A percentile compares a stretch with the other conserved stretches of the same genome.
phyloP scores from a whole-genome alignment of 306 rosid genomes.

The Adenanthera pavonina region DNA sequence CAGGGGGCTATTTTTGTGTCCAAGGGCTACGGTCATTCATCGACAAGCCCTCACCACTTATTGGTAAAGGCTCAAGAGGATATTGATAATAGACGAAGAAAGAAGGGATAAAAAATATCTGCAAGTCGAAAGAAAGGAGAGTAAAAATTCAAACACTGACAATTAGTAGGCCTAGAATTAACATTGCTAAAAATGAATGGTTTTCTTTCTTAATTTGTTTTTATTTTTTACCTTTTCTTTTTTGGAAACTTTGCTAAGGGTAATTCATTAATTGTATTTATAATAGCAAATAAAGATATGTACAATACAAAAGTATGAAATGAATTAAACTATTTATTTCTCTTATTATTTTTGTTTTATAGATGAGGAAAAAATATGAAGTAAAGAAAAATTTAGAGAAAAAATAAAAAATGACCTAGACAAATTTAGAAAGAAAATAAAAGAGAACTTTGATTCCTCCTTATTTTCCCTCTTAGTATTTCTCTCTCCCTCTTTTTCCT shows the following conservation, averaged over 20 bases:
- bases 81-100: neutral
- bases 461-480: neutral
- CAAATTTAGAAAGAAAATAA: too few species aligned
- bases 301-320: conserved; percentile 12
- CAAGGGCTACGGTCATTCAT: conserved; percentile 36
- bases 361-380: too few species aligned
- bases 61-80: neutral
- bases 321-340: conserved; percentile 4
- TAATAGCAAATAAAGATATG: conserved; percentile 33
- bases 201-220: neutral
- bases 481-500: neutral
- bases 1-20: conserved; percentile 27
- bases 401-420: too few species aligned
- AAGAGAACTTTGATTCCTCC: too few species aligned
- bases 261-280: conserved; percentile 16
- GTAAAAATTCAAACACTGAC: conserved; percentile 19
- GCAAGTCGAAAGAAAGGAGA: neutral
- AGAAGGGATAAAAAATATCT: neutral
- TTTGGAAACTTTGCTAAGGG: neutral
- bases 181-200: conserved; percentile 28
- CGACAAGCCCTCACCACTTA: conserved; percentile 25
- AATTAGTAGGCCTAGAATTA: conserved; percentile 19
- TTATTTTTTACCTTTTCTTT: neutral
- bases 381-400: too few species aligned
- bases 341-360: neutral